Percentiles rank a stretch among this genome's conserved stretches.
Evolutionary conservation across 202 grass and related monocot genomes (phyloP).

Genomic region (Saccharum hybrid): DNA sequence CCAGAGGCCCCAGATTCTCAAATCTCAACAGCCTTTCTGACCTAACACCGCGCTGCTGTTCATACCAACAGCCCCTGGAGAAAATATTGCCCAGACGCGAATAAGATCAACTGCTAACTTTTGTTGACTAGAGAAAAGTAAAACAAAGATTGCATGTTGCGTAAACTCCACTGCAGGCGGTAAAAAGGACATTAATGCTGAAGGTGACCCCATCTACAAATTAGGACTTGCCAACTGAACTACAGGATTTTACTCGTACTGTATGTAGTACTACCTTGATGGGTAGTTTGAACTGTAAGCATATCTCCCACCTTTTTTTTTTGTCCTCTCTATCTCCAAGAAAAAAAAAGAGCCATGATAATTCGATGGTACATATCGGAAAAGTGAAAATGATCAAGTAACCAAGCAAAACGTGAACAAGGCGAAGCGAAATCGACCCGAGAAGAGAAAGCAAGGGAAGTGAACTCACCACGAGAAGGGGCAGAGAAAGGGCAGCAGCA

Average conservation of each 20-base stretch:
- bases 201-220: constrained; percentile 26
- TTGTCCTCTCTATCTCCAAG: neutral
- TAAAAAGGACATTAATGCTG: neutral
- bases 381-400: constrained; percentile 21
- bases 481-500: neutral
- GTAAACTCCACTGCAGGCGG: constrained; percentile 19
- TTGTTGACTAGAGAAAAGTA: constrained; percentile 43
- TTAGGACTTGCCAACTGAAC: constrained; percentile 27
- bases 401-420: neutral
- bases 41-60: constrained; percentile 20
- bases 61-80: constrained; percentile 33
- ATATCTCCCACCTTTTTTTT: neutral
- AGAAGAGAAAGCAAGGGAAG: neutral
- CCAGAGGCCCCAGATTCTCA: constrained; percentile 24
- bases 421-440: neutral
- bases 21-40: constrained; percentile 1
- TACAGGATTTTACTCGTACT: neutral
- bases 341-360: neutral
- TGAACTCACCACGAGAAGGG: neutral
- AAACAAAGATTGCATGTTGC: constrained; percentile 33
- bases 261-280: neutral
- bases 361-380: neutral
- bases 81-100: constrained; percentile 24
- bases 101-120: constrained; percentile 11
- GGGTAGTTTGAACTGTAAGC: neutral